phyloP scores from a whole-genome alignment of 176 grass and related monocot species.

The Hyparrhenia diplandra region DNA sequence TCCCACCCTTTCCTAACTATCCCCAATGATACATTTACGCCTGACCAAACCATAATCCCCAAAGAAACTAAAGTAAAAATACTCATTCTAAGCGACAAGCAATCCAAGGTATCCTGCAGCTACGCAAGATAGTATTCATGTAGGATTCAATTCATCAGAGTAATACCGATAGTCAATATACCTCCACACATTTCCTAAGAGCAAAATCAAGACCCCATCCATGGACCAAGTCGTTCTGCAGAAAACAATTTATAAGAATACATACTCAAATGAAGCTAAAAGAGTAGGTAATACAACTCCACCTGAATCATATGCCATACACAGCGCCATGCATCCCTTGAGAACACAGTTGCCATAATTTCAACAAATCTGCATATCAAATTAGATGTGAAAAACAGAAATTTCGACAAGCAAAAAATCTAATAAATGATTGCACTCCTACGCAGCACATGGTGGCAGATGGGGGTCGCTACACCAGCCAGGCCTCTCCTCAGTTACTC shows the following conservation, averaged over 20 bases:
- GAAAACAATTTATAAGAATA: background rate
- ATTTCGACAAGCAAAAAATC: constrained; percentile 5
- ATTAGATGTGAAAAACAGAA: constrained; percentile 5
- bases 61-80: background rate
- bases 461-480: constrained; percentile 85
- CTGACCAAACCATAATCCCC: background rate
- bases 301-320: constrained; percentile 99
- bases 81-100: background rate
- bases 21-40: background rate
- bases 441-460: constrained; percentile 97
- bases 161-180: constrained; percentile 17
- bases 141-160: background rate
- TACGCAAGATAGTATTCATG: background rate
- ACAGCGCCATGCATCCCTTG: constrained; percentile 79
- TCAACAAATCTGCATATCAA: constrained; percentile 69
- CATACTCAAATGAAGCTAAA: constrained; percentile 7
- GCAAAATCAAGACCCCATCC: constrained; percentile 91
- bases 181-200: constrained; percentile 69
- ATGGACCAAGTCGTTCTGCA: constrained; percentile 88
- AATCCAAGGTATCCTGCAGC: background rate
- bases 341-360: constrained; percentile 89
- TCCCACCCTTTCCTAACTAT: background rate
- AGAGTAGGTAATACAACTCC: background rate
- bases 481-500: constrained; percentile 85
- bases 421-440: constrained; percentile 21